Evolutionary conservation across 169 alveolate species (phyloP), one percentile per base, ranked within the genome.

Genomic region (Cryptosporidium ryanae): DNA sequence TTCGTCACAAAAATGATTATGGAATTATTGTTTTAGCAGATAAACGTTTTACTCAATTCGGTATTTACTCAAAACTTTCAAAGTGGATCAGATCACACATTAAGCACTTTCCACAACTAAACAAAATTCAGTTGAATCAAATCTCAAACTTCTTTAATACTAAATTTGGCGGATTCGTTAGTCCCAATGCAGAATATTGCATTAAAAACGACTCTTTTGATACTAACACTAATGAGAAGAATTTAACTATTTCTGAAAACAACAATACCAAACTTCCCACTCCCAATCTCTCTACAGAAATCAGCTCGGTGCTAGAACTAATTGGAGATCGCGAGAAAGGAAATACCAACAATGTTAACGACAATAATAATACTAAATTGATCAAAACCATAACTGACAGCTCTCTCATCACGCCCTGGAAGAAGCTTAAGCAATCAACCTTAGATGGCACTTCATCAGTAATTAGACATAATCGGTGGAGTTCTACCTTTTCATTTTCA

Each of bases 1-100:
- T 98, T 29, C 92, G 99, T 66, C 99, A 98, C 91, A 92, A 84
- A 57, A 82, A 95, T 66, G 99, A 97, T 84, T 97, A 95, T 84
- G 99, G 99, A 38, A 90, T 93, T 21, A 93, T 97, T 43, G 71
- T 96, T 31, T 92, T 96, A 52, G 91, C 95, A 29, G 99, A 97
- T 89, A 91, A 92, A 66, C 91, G 98, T 63, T 97, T 91, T 90
- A 81, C 89, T 29, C 76, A 89, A 34, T 64, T 84, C 63, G 91
- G 93, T 38, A 90, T 96, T 34, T 89, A 89, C 49, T 89, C 82
- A 23, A 82, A 93, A 31, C 91, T 96, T 64, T 94, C 98, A 49
- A 89, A 91, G 61, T 97, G 99, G 99, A 95, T 94, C 23, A 48
- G 59, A 46, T 82, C 54, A 27, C 54, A 65, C 38, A 91, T 63